phyloP scores from a whole-genome alignment of 805 yeast species.

The Starmerella floricola region DNA sequence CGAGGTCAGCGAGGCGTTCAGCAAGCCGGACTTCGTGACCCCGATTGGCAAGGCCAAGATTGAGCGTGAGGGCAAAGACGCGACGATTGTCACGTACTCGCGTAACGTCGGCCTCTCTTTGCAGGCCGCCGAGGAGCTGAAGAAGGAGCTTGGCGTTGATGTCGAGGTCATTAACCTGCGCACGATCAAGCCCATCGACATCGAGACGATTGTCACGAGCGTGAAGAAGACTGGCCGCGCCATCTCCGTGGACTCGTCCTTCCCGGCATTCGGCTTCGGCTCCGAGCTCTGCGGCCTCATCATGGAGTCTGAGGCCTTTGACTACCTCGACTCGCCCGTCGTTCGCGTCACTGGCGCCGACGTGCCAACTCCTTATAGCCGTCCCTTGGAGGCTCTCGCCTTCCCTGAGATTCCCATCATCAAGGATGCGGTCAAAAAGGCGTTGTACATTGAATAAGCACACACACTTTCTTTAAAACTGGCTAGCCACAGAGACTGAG shows the following conservation, averaged over 20 bases:
- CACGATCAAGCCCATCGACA: constrained; percentile 92
- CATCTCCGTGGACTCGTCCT: constrained; percentile 92
- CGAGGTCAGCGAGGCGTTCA: constrained; percentile 78
- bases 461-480: no score
- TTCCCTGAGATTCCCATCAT: constrained; percentile 94
- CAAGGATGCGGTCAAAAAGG: constrained; percentile 49
- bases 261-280: constrained; percentile 98
- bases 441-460: constrained; percentile 29
- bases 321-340: constrained; percentile 95
- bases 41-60: constrained; percentile 95
- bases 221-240: constrained; percentile 95
- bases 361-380: constrained; percentile 98
- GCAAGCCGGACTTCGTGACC: constrained; percentile 74
- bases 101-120: constrained; percentile 79
- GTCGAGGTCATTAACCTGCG: constrained; percentile 94
- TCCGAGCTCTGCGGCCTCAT: constrained; percentile 95
- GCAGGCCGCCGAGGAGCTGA: constrained; percentile 79
- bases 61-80: constrained; percentile 85
- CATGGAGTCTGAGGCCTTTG: constrained; percentile 97
- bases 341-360: constrained; percentile 99
- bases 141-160: constrained; percentile 71
- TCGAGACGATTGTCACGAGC: constrained; percentile 68
- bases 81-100: constrained; percentile 80
- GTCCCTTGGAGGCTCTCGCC: constrained; percentile 91
- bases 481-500: no score